Base-by-base conservation (phyloP, 345 rosid species). In the Physaria fendleri region DNA sequence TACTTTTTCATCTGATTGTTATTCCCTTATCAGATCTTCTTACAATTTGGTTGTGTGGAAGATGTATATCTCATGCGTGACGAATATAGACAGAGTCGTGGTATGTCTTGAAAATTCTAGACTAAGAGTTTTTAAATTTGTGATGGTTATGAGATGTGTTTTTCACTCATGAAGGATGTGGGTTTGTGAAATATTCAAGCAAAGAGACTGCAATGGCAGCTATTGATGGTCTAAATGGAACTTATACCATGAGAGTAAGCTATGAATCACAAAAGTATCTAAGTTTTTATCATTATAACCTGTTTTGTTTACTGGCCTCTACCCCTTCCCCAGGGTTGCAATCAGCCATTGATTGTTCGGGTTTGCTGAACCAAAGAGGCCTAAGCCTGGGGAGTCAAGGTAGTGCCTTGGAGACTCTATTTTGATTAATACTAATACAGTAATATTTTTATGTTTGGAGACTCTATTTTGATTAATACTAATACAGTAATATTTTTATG, bases 21-120 rank as follows among this genome's bases (percentile, higher is more conserved):
- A 16, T 62, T 64, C 34, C 46, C 55, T 70, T 45, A 59, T 54
- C 84, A 93, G 99, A 73, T 93, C 8, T 93, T 93, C 74, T 60
- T 80, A 46, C 83, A 77, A 43, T 90, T 81, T 77, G 99, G 99
- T 30, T 83, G 75, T n/a, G 88, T 93, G 65, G 99, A 93, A 78
- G 99, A 93, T 79, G 99, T 93, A 43, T 93, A 93, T 75, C 92
- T 93, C 66, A 93, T 93, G 99, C 99, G 97, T 39, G 97, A 93
- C 75, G 97, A 87, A 46, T 69, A 68, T 76, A 93, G 84, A 83
- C 99, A 89, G 75, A 89, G 96, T 50, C 96, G 97, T 46, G 99
- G 99, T 93, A 66, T 54, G 84, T 63, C 74, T 61, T 62, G 64
- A 41, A 32, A 34, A 27, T 65, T n/a, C n/a, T n/a, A n/a, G n/a